Evolutionary conservation across 1,284 basidiomycete genomes (phyloP).

Genomic region (Pseudozyma tsukubaensis): DNA sequence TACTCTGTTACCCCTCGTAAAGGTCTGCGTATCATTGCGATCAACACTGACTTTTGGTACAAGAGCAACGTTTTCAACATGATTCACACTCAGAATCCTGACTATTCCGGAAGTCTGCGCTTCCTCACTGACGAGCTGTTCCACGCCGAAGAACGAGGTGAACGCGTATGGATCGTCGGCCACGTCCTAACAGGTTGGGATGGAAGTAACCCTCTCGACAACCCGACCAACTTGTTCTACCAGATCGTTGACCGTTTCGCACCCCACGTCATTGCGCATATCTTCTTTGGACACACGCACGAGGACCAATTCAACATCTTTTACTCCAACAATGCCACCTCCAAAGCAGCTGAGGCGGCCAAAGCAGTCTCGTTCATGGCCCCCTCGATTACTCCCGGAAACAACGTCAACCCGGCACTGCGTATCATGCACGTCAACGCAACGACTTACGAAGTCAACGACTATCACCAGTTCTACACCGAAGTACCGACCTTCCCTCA

Average conservation of each 20-base stretch:
- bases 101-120: slow-evolving; percentile 79
- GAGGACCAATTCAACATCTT: slow-evolving; percentile 83
- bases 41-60: slow-evolving; percentile 77
- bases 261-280: slow-evolving; percentile 80
- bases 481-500: slow-evolving; percentile 38
- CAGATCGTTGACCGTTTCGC: slow-evolving; percentile 81
- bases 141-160: slow-evolving; percentile 54
- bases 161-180: slow-evolving; percentile 79
- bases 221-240: slow-evolving; percentile 61
- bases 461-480: slow-evolving; percentile 66
- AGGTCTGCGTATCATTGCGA: slow-evolving; percentile 78
- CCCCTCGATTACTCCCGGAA: slow-evolving; percentile 79
- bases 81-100: slow-evolving; percentile 79
- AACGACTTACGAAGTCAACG: slow-evolving; percentile 68
- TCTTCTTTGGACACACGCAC: slow-evolving; percentile 85
- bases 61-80: slow-evolving; percentile 77
- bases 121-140: slow-evolving; percentile 85
- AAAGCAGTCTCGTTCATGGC: slow-evolving; percentile 73
- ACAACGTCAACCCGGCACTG: slow-evolving; percentile 82
- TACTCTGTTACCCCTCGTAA: slow-evolving; percentile 79
- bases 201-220: slow-evolving; percentile 74
- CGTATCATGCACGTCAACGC: slow-evolving; percentile 83
- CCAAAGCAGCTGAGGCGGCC: slow-evolving; percentile 1
- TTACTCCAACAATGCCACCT: slow-evolving; percentile 79
- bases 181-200: slow-evolving; percentile 81